phyloP scores from a whole-genome alignment of 108 stramenopile genomes.

The Aurantiochytrium sp. region DNA sequence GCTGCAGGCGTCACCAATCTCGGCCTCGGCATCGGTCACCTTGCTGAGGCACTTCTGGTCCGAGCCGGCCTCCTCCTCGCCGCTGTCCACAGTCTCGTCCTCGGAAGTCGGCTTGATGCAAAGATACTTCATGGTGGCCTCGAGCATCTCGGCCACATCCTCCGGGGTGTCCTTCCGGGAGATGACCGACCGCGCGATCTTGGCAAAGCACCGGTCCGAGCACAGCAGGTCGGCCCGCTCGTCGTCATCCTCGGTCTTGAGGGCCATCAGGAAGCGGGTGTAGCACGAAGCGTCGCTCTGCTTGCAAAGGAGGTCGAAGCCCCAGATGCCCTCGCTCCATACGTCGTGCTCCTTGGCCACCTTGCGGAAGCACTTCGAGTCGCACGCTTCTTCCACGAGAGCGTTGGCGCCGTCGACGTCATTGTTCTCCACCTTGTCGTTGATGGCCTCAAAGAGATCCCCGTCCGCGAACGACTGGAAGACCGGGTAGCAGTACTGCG shows the following conservation, averaged over 20 bases:
- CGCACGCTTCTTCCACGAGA: background rate
- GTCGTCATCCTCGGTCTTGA: background rate
- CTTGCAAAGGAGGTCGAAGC: background rate
- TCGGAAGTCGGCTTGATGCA: background rate
- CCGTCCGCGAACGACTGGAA: background rate
- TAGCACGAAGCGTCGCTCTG: background rate
- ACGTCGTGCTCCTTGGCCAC: background rate
- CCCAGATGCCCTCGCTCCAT: background rate
- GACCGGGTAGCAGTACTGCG: background rate
- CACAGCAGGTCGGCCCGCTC: background rate
- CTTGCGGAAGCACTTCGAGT: constrained; percentile 23
- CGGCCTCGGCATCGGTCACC: background rate
- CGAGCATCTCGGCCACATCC: background rate
- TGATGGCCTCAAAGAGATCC: background rate
- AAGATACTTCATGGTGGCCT: background rate
- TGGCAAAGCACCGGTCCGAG: background rate
- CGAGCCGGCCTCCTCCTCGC: background rate
- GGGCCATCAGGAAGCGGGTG: background rate
- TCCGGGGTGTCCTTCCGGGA: background rate
- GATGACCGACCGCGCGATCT: background rate
- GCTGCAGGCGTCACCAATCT: background rate
- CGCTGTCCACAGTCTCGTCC: background rate
- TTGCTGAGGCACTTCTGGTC: background rate
- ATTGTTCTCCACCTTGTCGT: background rate
- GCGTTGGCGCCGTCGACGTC: background rate